Evolutionary conservation across 1,284 basidiomycete genomes (phyloP).

Genomic region (Papiliotrema terrestris): DNA sequence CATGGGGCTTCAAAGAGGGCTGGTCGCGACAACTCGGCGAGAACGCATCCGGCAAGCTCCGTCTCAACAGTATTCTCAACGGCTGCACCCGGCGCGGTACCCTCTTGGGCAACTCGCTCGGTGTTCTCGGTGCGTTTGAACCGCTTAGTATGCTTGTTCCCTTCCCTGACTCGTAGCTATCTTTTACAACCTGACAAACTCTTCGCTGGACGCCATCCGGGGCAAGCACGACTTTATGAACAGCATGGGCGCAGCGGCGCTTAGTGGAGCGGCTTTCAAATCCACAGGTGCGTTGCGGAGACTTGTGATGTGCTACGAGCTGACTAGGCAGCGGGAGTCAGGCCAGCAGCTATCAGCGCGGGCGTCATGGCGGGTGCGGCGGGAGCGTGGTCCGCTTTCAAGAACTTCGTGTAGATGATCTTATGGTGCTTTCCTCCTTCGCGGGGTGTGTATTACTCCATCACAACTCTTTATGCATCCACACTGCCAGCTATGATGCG

Average conservation of each 20-base stretch:
- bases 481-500: no score
- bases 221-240: constrained; percentile 89
- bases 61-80: constrained; percentile 96
- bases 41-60: constrained; percentile 66
- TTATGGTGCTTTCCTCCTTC: no score
- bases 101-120: constrained; percentile 97
- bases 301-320: not conserved
- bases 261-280: constrained; percentile 90
- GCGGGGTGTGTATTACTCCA: no score
- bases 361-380: constrained; percentile 13
- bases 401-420: not conserved
- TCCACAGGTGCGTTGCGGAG: constrained; percentile 70
- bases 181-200: constrained; percentile 95
- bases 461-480: no score
- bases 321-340: constrained; percentile 2
- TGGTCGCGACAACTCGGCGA: constrained; percentile 72
- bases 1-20: constrained; percentile 95
- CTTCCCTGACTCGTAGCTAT: constrained; percentile 61
- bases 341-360: constrained; percentile 1
- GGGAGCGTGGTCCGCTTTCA: constrained; percentile 4
- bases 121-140: constrained; percentile 73
- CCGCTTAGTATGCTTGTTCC: constrained; percentile 21
- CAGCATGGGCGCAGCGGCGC: constrained; percentile 84
- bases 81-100: constrained; percentile 93
- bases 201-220: constrained; percentile 80